Percentiles rank a stretch among this genome's conserved stretches.
These are phyloP conservation scores for Aspergillus udagawae DNA, from an alignment of 2,329 filamentous ascomycete species.

Conservation along the genomic window DNA sequence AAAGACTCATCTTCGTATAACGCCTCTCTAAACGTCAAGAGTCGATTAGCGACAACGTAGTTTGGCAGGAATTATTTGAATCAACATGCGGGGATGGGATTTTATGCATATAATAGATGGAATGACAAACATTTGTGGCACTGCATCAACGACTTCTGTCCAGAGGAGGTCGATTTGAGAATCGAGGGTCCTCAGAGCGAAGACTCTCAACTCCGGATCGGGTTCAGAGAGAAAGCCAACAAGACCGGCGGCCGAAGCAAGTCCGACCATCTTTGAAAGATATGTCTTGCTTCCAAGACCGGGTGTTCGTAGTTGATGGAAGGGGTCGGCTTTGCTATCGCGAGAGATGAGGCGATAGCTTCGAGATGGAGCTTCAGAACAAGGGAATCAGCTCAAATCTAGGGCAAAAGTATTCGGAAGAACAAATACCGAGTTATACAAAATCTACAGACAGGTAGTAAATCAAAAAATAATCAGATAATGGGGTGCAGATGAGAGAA, in stretches of 20 bases:
- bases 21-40: constrained; percentile 65
- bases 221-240: constrained; percentile 94
- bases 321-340: constrained; percentile 17
- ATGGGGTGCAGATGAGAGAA: constrained; percentile 19
- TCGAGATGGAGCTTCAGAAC: constrained; percentile 24
- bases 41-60: constrained; percentile 11
- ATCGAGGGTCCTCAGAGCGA: constrained; percentile 91
- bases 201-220: constrained; percentile 88
- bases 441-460: constrained; percentile 17
- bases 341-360: constrained; percentile 31
- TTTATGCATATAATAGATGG: neutral
- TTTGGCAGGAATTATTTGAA: neutral
- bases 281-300: constrained; percentile 10
- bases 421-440: constrained; percentile 18
- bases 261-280: constrained; percentile 69
- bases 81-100: neutral
- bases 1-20: constrained; percentile 96
- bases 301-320: constrained; percentile 8
- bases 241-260: constrained; percentile 90
- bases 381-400: constrained; percentile 16
- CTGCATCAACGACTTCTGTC: constrained; percentile 90
- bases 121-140: constrained; percentile 80
- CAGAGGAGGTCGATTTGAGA: constrained; percentile 95
- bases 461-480: constrained; percentile 20
- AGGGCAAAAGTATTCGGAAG: constrained; percentile 8